Percentiles rank a stretch among this genome's conserved stretches.
phyloP scores from a whole-genome alignment of 2,329 filamentous ascomycete genomes.

The Epichloe aotearoae region DNA sequence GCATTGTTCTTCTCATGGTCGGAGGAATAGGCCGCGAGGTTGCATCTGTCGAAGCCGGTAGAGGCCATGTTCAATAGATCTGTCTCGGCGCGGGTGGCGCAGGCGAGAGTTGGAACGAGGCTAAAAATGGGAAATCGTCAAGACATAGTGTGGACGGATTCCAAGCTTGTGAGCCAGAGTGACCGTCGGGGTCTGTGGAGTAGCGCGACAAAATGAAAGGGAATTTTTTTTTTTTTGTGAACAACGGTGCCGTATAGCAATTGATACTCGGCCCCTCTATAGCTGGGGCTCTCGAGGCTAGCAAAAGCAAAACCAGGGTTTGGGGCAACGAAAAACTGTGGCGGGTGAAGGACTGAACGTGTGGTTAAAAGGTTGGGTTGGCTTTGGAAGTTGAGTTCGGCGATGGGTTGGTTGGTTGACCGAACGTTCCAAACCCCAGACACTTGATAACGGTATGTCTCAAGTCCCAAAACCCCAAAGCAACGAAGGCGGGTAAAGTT shows the following conservation, averaged over 20 bases:
- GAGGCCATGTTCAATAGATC: constrained; percentile 10
- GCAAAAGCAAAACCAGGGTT: not conserved
- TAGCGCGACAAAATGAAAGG: no score
- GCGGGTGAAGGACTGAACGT: not conserved
- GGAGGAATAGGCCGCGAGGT: constrained; percentile 12
- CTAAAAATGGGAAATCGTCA: not conserved
- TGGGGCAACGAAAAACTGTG: not conserved
- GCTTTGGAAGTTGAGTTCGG: not conserved
- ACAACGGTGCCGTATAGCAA: no score
- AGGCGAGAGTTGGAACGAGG: not conserved
- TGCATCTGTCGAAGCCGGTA: constrained; percentile 8
- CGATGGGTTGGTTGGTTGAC: no score
- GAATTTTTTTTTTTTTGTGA: no score
- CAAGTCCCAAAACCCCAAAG: no score
- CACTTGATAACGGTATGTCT: no score
- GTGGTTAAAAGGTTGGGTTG: not conserved
- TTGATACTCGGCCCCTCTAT: not conserved
- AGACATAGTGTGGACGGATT: not conserved
- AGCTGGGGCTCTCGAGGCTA: not conserved
- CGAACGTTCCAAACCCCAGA: no score
- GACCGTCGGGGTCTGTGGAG: not conserved
- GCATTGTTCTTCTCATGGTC: constrained; percentile 9
- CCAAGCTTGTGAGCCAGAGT: not conserved
- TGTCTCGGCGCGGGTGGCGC: not conserved
- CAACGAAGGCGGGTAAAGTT: no score